A percentile compares a stretch with the other conserved stretches of the same genome.
These are phyloP conservation scores for Ceratobasidium papillatum DNA, from an alignment of 1,284 basidiomycete species.

Conservation along the genomic window DNA sequence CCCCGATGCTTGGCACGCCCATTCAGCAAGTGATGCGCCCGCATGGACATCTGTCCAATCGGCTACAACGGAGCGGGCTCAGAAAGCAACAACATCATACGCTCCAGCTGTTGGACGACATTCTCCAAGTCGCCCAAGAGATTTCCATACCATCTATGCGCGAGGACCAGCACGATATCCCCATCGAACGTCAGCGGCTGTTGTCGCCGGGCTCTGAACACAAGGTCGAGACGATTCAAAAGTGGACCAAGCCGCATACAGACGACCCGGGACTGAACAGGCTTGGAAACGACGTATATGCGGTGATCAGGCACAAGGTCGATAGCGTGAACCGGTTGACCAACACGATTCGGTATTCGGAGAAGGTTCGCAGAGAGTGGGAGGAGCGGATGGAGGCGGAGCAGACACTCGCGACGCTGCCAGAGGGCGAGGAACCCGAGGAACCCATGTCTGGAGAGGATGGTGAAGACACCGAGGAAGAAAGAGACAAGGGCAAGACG, in stretches of 20 bases:
- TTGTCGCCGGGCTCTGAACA: slow-evolving; percentile 87
- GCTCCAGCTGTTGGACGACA: slow-evolving; percentile 84
- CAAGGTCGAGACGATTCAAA: slow-evolving; percentile 79
- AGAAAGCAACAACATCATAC: slow-evolving; percentile 80
- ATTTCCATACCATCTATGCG: slow-evolving; percentile 89
- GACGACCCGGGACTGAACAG: slow-evolving; percentile 86
- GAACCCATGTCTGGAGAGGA: slow-evolving; percentile 53
- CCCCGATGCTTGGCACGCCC: slow-evolving; percentile 8
- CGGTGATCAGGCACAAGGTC: slow-evolving; percentile 90
- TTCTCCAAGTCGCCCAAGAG: slow-evolving; percentile 80
- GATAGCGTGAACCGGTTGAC: slow-evolving; percentile 96
- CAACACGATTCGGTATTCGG: slow-evolving; percentile 96
- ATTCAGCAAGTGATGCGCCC: slow-evolving; percentile 32
- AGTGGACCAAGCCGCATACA: slow-evolving; percentile 85
- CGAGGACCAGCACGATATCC: slow-evolving; percentile 89
- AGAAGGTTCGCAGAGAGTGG: slow-evolving; percentile 98
- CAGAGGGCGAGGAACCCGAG: slow-evolving; percentile 59
- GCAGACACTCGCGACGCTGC: slow-evolving; percentile 65
- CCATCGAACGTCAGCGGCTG: slow-evolving; percentile 91
- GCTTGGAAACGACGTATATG: slow-evolving; percentile 86
- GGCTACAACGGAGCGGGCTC: slow-evolving; percentile 57
- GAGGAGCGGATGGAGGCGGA: slow-evolving; percentile 83
- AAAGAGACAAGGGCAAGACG: slow-evolving; percentile 48
- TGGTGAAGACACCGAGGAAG: slow-evolving; percentile 51
- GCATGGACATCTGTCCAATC: slow-evolving; percentile 39